Evolutionary conservation across 768 basidiomycete genomes (phyloP), one percentile per base, ranked within the genome.

Genomic region (Amanita inopinata): DNA sequence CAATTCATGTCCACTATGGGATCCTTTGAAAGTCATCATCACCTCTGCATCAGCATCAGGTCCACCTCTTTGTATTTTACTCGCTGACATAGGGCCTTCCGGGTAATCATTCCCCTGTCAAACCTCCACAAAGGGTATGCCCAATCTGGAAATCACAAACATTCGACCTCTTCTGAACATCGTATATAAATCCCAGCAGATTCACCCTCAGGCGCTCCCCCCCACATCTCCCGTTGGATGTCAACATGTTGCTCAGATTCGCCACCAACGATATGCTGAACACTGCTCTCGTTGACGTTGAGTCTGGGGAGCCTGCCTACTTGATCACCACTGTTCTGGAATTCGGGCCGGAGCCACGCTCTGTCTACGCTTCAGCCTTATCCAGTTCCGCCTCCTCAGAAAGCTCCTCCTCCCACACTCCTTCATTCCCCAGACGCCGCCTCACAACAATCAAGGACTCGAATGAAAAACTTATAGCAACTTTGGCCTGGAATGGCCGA

Each of bases 201-300:
- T 35, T 40, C 23, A 12, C 20, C 20, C 36, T 24, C 19, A 27
- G 28, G 25, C 19, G 36, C 30, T 35, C 20, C 43, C 33, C 40
- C 14, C 28, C 32, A 12, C 24, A 33, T 44, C 35, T 27, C n/a
- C 25, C 34, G 17, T 41, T 19, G 41, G 15, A 38, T 36, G 20
- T 38, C 53, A 56, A 40, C 35, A 79, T 77, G 76, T 56, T 79
- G 23, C 66, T 78, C 56, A 76, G 69, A 64, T 78, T 78, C 55
- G 71, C 74, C 31, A 63, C 71, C 23, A 55, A 69, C 11, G 76
- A 79, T 48, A 73, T 80, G 56, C 67, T 80, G 30, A 73, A 79
- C 52, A 70, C 71, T 1, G 48, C 64, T 11, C 73, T 80, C 32
- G 53, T 76, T 48, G 67, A 75, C 49, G 69, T 75, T 2, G 60